A percentile compares a stretch with the other conserved stretches of the same genome.
Conservation (phyloP, 208 protist species). For the Trypanosoma caninum region DNA sequence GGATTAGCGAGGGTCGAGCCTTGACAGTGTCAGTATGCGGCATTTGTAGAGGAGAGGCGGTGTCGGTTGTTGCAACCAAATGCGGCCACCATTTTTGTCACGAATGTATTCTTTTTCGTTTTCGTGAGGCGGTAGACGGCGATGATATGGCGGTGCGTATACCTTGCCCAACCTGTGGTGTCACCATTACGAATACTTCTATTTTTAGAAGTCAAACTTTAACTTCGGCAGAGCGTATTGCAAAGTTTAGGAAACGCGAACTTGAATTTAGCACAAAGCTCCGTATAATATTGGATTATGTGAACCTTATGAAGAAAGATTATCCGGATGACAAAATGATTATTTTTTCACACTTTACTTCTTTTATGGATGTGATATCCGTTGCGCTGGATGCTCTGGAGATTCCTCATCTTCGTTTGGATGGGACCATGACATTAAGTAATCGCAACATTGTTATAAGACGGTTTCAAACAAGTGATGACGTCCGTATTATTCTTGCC, state of each 20-base stretch:
- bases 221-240: constrained; percentile 67
- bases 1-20: constrained; percentile 68
- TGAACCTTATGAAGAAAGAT: constrained; percentile 65
- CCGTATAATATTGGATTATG: constrained; percentile 68
- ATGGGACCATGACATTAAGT: constrained; percentile 89
- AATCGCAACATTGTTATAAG: constrained; percentile 78
- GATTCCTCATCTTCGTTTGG: constrained; percentile 79
- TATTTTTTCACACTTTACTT: constrained; percentile 98
- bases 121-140: constrained; percentile 73
- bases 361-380: constrained; percentile 96
- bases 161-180: constrained; percentile 57
- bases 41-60: constrained; percentile 73
- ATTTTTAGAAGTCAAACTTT: constrained; percentile 56
- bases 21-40: constrained; percentile 70
- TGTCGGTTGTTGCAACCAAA: constrained; percentile 39
- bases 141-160: constrained; percentile 60
- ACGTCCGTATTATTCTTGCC: constrained; percentile 84
- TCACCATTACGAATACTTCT: constrained; percentile 43
- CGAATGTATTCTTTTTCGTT: constrained; percentile 77
- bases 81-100: constrained; percentile 89
- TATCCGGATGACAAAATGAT: constrained; percentile 92
- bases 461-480: constrained; percentile 55
- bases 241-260: constrained; percentile 57
- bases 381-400: constrained; percentile 60
- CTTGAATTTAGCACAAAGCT: constrained; percentile 87